Conservation (phyloP, 441 rosid genomes). For the Populus hybrid region DNA sequence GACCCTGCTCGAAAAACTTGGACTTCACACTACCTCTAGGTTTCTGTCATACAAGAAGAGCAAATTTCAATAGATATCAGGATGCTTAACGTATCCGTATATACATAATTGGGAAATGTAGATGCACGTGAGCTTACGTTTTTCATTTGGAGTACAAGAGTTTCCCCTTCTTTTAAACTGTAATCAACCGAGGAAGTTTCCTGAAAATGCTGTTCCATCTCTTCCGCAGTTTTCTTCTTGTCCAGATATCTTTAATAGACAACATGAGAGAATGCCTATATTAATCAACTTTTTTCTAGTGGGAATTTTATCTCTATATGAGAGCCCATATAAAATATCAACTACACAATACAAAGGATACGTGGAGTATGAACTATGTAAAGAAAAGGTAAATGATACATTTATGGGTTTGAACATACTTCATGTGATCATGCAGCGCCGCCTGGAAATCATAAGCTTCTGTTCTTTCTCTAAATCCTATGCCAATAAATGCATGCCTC, state of each 20-base stretch:
- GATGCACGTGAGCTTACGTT: constrained; percentile 42
- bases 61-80: neutral
- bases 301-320: neutral
- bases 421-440: constrained; percentile 91
- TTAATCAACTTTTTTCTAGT: neutral
- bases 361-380: neutral
- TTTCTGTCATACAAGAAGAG: constrained; percentile 36
- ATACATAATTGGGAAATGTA: neutral
- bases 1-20: constrained; percentile 53
- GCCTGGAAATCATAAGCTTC: constrained; percentile 99
- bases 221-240: constrained; percentile 96
- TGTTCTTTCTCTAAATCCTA: constrained; percentile 96
- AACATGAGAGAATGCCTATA: neutral
- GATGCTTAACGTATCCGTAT: neutral
- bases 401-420: constrained; percentile 43
- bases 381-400: constrained; percentile 2
- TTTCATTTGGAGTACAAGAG: constrained; percentile 71
- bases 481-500: constrained; percentile 93
- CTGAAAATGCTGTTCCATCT: constrained; percentile 97
- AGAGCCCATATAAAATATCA: neutral
- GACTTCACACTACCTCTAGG: constrained; percentile 39
- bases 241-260: constrained; percentile 61
- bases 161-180: constrained; percentile 92
- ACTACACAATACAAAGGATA: neutral
- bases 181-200: constrained; percentile 67